Evolutionary conservation across 768 basidiomycete genomes (phyloP).

Genomic region (Russula virescens): DNA sequence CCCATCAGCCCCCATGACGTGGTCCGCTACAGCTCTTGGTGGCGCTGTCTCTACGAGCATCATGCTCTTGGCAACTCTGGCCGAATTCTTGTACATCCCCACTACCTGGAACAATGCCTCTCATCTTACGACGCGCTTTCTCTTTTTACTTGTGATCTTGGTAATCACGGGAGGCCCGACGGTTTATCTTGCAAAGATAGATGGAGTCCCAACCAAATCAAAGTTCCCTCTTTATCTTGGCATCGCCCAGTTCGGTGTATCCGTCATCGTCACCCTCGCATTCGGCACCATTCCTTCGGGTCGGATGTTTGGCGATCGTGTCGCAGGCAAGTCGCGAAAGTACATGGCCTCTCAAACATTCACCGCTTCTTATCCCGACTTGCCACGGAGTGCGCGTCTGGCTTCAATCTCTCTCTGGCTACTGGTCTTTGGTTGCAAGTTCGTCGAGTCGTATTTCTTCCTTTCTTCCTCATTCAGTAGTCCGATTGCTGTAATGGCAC

Average conservation of each 20-base stretch:
- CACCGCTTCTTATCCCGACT: conserved; percentile 90
- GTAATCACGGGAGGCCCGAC: conserved; percentile 92
- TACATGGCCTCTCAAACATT: conserved; percentile 99
- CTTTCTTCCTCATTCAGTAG: conserved; percentile 94
- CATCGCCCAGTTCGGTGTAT: conserved; percentile 91
- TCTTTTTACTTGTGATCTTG: conserved; percentile 89
- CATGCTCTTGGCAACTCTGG: conserved; percentile 89
- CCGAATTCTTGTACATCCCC: conserved; percentile 95
- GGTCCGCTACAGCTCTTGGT: conserved; percentile 94
- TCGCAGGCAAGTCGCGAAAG: conserved; percentile 94
- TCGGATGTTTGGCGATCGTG: conserved; percentile 97
- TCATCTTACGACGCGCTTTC: conserved; percentile 87
- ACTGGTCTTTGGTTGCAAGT: conserved; percentile 94
- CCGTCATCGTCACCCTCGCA: conserved; percentile 71
- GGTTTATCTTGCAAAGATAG: conserved; percentile 84
- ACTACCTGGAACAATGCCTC: conserved; percentile 99
- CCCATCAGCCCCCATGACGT: conserved; percentile 86
- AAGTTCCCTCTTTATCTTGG: conserved; percentile 85
- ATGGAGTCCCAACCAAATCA: conserved; percentile 50
- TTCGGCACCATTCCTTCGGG: conserved; percentile 93
- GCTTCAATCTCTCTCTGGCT: conserved; percentile 88
- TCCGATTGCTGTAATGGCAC: conserved; percentile 94
- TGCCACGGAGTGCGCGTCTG: conserved; percentile 63
- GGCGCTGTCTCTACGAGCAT: conserved; percentile 90
- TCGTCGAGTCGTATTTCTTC: conserved; percentile 97